Base-by-base conservation (phyloP, 768 basidiomycete species). In the Sporobolomyces pararoseus region DNA sequence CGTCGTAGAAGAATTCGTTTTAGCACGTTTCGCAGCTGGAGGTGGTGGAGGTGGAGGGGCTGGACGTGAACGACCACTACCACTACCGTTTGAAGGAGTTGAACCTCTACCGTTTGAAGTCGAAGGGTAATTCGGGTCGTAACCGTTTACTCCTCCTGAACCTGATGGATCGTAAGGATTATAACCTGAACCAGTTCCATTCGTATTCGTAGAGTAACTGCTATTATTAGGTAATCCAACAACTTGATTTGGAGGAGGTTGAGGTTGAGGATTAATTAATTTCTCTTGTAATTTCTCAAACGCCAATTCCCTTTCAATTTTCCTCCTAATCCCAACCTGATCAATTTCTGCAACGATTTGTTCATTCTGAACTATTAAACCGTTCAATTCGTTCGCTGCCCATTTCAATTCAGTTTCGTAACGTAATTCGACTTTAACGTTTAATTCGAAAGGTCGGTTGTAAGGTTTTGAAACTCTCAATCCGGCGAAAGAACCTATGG, bases 401-500 rank as follows among this genome's bases (percentile, higher is more conserved):
- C 68, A 70, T 4, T 29, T n/a, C 4, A 61, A 51, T 52, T 70
- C 68, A 23, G 68, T 70, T 35, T 65, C 51, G 59, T 70, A 70
- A 32, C 68, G 50, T 37, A 70, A 23, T 50, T 70, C 68, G 58
- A 70, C 63, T 12, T 42, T 39, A 14, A 66, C 66, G 31, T 19
- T 21, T 1, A 61, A 50, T 1, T 39, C 27, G 9, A 13, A 19
- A 7, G 4, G 7, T n/a, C 23, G 32, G n/a, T 12, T 12, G 51
- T 32, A 39, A 21, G 63, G 44, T 23, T 13, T 31, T 3, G 58
- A 46, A 19, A 70, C 68, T 42, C 44, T 32, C 1, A 70, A 42
- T 49, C 68, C 68, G 13, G 68, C 63, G 63, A 70, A 70, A 23
- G 58, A 53, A n/a, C 68, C 68, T 57, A 70, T 70, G 2, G 63